These are phyloP conservation scores for Colletotrichum aenigma DNA, from an alignment of 2,329 filamentous ascomycete species.

Conservation along the genomic window DNA sequence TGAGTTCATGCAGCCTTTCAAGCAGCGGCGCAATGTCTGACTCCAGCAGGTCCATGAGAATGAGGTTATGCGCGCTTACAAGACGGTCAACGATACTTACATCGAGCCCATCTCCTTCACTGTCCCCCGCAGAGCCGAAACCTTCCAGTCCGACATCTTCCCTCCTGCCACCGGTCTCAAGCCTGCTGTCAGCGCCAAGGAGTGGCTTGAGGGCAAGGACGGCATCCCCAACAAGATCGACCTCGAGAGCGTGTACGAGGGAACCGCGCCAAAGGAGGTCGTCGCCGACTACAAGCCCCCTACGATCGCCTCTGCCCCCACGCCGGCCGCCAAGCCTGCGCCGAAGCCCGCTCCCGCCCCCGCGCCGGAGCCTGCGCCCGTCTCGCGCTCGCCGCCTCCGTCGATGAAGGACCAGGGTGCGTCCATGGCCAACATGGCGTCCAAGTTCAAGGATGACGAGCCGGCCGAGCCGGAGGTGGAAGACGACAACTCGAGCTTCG, in stretches of 20 bases:
- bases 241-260: conserved; percentile 89
- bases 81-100: conserved; percentile 93
- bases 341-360: conserved; percentile 56
- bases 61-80: conserved; percentile 93
- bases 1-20: conserved; percentile 40
- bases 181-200: conserved; percentile 77
- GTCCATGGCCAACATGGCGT: conserved; percentile 84
- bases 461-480: conserved; percentile 62
- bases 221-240: conserved; percentile 90
- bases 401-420: conserved; percentile 84
- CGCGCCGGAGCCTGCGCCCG: conserved; percentile 50
- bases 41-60: conserved; percentile 80
- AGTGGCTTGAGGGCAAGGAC: conserved; percentile 89
- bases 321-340: conserved; percentile 48
- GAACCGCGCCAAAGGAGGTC: conserved; percentile 79
- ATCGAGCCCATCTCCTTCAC: conserved; percentile 98
- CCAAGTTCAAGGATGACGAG: conserved; percentile 81
- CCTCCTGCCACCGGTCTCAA: conserved; percentile 83
- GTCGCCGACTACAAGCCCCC: conserved; percentile 69
- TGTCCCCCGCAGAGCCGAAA: conserved; percentile 89
- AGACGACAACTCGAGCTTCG: conserved; percentile 80
- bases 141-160: conserved; percentile 97
- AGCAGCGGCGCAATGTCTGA: conserved; percentile 22
- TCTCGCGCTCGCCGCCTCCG: conserved; percentile 56
- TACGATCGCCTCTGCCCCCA: conserved; percentile 46